A percentile compares a stretch with the other conserved stretches of the same genome.
phyloP scores from a whole-genome alignment of 192 early-diverging fungal genomes.

The Mortierella claussenii region DNA sequence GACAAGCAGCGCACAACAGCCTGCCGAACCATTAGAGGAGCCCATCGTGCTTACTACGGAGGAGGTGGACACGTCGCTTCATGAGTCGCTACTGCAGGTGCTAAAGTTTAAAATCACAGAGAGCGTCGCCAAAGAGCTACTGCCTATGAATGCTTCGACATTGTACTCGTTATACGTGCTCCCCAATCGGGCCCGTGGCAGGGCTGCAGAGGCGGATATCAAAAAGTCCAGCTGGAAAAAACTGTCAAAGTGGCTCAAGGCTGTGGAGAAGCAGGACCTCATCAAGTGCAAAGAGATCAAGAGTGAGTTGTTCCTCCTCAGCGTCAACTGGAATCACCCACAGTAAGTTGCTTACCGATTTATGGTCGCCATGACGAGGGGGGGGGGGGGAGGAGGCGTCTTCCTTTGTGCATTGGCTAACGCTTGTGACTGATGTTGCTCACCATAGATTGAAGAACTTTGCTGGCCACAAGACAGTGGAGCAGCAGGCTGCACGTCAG shows the following conservation, averaged over 20 bases:
- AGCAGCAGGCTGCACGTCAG: conserved; percentile 31
- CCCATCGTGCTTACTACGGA: conserved; percentile 24
- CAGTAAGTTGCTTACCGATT: conserved; percentile 46
- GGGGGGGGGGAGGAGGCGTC: too few species aligned
- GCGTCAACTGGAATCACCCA: conserved; percentile 71
- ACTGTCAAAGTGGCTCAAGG: conserved; percentile 88
- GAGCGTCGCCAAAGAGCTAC: conserved; percentile 59
- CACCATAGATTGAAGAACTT: conserved; percentile 28
- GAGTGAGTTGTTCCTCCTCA: conserved; percentile 68
- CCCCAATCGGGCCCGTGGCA: conserved; percentile 68
- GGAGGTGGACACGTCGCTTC: conserved; percentile 83
- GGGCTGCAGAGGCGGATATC: conserved; percentile 73
- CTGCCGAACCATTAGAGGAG: conserved; percentile 1
- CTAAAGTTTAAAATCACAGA: conserved; percentile 74
- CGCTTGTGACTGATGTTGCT: not conserved
- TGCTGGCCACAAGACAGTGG: conserved; percentile 44
- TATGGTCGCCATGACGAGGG: not conserved
- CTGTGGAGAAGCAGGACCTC: conserved; percentile 85
- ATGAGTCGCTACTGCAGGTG: conserved; percentile 74
- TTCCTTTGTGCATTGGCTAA: not conserved
- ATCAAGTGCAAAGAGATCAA: conserved; percentile 84
- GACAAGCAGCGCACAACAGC: conserved; percentile 1
- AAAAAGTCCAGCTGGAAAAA: conserved; percentile 91
- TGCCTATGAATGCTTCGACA: conserved; percentile 81
- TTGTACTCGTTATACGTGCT: conserved; percentile 84